These are phyloP conservation scores for Quercus tomentella DNA, from an alignment of 331 rosid genomes.

Conservation along the genomic window DNA sequence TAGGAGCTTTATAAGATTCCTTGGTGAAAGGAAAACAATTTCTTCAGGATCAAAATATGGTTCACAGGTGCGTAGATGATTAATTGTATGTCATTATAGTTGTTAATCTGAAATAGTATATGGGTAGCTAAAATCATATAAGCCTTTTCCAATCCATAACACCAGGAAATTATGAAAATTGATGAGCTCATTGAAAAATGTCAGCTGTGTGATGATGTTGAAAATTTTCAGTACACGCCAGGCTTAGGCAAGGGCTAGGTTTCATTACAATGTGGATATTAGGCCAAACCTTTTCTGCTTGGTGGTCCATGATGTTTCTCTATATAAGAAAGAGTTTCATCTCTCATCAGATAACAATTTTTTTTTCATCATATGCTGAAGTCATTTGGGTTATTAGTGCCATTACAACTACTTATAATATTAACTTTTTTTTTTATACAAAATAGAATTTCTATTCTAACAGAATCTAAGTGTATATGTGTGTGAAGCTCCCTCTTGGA, in stretches of 20 bases:
- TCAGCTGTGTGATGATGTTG: not conserved
- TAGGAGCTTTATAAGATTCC: constrained; percentile 82
- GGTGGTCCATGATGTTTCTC: not conserved
- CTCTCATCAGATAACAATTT: not conserved
- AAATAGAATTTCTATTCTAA: too few relatives aligned
- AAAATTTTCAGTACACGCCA: not conserved
- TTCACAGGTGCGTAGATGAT: constrained; percentile 56
- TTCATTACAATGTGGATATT: not conserved
- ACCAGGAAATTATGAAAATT: not conserved
- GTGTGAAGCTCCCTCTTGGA: too few relatives aligned
- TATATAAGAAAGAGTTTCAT: not conserved
- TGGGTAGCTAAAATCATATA: not conserved
- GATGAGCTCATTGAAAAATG: not conserved
- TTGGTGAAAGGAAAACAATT: constrained; percentile 63
- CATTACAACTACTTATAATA: not conserved
- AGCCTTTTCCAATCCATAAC: not conserved
- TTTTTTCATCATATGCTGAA: not conserved
- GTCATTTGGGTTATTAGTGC: not conserved
- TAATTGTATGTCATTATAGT: not conserved
- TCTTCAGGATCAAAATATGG: constrained; percentile 74
- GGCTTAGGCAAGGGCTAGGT: not conserved
- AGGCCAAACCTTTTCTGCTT: not conserved
- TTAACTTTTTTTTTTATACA: too few relatives aligned
- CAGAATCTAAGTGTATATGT: too few relatives aligned
- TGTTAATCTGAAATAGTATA: not conserved